Evolutionary conservation across 164 flowering plant species (phyloP), one percentile per base, ranked within the genome.

Genomic region (Vitis rupestris): DNA sequence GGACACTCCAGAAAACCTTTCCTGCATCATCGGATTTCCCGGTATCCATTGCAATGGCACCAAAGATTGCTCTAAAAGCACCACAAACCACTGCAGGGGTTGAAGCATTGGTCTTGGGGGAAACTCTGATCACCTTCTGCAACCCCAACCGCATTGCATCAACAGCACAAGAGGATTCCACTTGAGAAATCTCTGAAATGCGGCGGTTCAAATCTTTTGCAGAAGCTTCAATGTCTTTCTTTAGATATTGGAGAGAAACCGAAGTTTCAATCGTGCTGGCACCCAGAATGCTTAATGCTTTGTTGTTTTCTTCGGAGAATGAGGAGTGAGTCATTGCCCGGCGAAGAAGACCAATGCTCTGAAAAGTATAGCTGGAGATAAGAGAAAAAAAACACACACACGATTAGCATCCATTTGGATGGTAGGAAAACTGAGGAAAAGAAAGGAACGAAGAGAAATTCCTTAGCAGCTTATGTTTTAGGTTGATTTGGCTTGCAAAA

Each of bases 311-410:
- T 61, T 77, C 78, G 4, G 98, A 89, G 77, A 61, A 87, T 4
- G 97, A 92, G 2, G 91, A 27, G 59, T 92, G 97, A 1, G 96
- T 92, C 92, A 90, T 79, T 9, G 93, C 91, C 5, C 89, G 86
- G 3, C 88, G 83, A 9, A 92, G 89, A 48, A 81, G 77, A 16
- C 63, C 76, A 19, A 76, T 30, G 63, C 59, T 70, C 69, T 76
- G 9, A 69, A 92, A 92, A 2, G 72, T 74, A 55, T 92, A 90
- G 37, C 97, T 90, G 75, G 31, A 79, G 1, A 70, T 3, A 23
- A 19, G 14, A 70, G 13, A 27, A 67, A 19, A 9, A 56, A 72
- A 57, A 50, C 12, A 11, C 58, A 64, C 12, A 4, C 9, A 44
- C 57, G 59, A 14, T 37, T 37, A 37, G 7, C 44, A 37, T 37